Conservation (phyloP, 1,284 basidiomycete genomes). For the Puccinia horiana region DNA sequence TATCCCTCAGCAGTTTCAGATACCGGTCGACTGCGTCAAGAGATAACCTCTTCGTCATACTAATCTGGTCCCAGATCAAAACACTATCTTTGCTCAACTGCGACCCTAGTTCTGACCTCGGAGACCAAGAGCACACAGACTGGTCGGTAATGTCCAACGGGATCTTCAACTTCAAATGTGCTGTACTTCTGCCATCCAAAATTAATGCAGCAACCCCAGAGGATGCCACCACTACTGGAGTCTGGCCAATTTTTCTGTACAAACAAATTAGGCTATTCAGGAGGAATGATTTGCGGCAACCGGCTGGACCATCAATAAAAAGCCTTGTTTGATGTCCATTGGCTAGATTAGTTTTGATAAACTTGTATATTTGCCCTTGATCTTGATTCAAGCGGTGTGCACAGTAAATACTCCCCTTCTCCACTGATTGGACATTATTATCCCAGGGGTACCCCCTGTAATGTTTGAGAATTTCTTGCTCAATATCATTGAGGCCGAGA, state of each 20-base stretch:
- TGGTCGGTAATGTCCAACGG: conserved; percentile 52
- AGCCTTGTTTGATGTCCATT: neutral
- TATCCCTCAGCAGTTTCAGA: neutral
- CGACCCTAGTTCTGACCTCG: neutral
- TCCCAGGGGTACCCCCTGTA: too few relatives aligned
- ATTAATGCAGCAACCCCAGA: conserved; percentile 57
- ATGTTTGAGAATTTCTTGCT: neutral
- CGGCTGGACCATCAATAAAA: conserved; percentile 64
- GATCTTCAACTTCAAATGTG: conserved; percentile 62
- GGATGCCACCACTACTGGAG: conserved; percentile 57
- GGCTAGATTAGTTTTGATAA: neutral
- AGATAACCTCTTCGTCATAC: neutral
- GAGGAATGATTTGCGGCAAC: conserved; percentile 64
- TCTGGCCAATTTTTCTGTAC: conserved; percentile 54
- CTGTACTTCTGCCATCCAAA: conserved; percentile 61
- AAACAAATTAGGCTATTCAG: conserved; percentile 60
- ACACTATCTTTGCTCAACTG: neutral
- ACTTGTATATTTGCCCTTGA: neutral
- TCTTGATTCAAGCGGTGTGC: neutral
- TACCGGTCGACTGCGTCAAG: conserved; percentile 29
- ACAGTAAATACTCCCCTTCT: too few relatives aligned
- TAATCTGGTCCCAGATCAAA: conserved; percentile 44
- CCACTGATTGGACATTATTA: too few relatives aligned
- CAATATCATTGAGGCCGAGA: too few relatives aligned
- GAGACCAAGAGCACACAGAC: neutral